A percentile compares a stretch with the other conserved stretches of the same genome.
Conservation (phyloP, 2,329 filamentous ascomycete species). For the Dactylellina cionopaga region DNA sequence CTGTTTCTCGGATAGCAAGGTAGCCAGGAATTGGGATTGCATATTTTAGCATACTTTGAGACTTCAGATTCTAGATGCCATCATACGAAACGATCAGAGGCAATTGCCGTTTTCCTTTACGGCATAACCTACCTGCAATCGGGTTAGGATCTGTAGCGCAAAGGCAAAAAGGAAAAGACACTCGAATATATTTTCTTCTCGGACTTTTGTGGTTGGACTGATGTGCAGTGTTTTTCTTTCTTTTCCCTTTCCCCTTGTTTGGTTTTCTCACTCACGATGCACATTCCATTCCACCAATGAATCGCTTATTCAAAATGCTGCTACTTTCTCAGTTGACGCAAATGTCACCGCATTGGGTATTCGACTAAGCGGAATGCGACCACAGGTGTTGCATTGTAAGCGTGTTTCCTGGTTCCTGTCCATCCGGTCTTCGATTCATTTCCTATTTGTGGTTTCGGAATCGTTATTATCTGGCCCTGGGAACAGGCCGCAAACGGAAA, state of each 20-base stretch:
- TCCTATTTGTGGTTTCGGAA: background rate
- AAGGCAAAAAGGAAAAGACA: too few species aligned
- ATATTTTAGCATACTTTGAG: background rate
- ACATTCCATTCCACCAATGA: slow-evolving; percentile 28
- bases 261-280: too few species aligned
- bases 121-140: background rate
- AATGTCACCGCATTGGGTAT: slow-evolving; percentile 28
- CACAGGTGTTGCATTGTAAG: slow-evolving; percentile 2
- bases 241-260: too few species aligned
- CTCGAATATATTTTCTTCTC: too few species aligned
- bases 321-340: background rate
- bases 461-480: background rate
- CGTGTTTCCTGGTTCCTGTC: slow-evolving; percentile 8
- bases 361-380: slow-evolving; percentile 36
- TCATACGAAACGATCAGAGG: background rate
- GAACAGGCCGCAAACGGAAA: slow-evolving; percentile 26
- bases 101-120: background rate
- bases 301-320: background rate
- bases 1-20: too few species aligned
- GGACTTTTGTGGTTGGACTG: too few species aligned
- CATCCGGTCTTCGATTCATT: slow-evolving; percentile 3
- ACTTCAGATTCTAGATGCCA: background rate
- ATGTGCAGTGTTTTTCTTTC: too few species aligned
- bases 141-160: background rate
- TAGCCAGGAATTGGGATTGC: background rate